Evolutionary conservation across 352 stramenopile species (phyloP).

Genomic region (Phytopythium montanum): DNA sequence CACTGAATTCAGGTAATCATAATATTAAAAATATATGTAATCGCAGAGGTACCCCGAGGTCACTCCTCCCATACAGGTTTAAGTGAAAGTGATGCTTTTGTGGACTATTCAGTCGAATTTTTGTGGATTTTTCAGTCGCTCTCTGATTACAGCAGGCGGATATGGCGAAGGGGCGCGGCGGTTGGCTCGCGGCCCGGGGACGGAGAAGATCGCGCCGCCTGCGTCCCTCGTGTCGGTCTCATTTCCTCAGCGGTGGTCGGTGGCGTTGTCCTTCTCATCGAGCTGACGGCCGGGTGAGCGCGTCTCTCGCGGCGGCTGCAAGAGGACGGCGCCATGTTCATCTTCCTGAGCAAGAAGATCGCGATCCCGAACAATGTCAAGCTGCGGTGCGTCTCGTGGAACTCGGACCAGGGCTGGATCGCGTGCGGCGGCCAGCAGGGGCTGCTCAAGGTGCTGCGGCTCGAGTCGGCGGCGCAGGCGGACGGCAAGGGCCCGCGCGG

Average conservation of each 20-base stretch:
- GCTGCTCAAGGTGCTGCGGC: conserved; percentile 91
- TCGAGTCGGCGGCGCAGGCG: conserved; percentile 76
- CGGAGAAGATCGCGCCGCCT: neutral
- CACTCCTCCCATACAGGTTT: no score
- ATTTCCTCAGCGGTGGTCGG: neutral
- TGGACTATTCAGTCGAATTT: no score
- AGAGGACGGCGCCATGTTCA: conserved; percentile 77
- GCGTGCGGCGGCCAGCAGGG: conserved; percentile 92
- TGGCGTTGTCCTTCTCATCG: neutral
- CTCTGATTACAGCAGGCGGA: no score
- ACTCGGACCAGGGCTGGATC: conserved; percentile 93
- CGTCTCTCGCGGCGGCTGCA: neutral
- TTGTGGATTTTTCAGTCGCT: no score
- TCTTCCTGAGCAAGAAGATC: conserved; percentile 96
- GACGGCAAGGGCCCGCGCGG: conserved; percentile 64
- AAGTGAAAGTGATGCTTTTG: no score
- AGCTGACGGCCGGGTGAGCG: neutral
- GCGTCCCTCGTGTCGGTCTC: neutral
- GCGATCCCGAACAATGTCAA: conserved; percentile 93
- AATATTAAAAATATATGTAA: no score
- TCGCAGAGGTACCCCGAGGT: no score
- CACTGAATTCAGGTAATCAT: no score
- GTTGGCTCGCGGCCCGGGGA: neutral
- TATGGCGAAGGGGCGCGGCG: neutral
- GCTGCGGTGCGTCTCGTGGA: conserved; percentile 91